phyloP scores from a whole-genome alignment of 179 eudicot genomes.

The Carnegiea gigantea region DNA sequence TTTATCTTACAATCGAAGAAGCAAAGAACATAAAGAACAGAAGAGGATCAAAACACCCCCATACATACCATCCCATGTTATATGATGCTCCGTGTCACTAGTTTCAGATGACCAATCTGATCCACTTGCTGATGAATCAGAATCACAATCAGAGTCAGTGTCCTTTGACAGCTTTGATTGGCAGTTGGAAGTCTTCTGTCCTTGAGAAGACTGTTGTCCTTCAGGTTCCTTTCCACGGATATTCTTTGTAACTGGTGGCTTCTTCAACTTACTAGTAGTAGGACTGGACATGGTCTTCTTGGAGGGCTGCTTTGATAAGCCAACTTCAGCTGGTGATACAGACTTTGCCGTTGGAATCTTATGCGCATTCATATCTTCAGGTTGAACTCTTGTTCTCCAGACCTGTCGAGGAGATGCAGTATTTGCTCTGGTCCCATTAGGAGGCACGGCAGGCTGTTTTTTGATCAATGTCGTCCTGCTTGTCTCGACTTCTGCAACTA shows the following conservation, averaged over 20 bases:
- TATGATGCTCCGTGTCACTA: slow-evolving; percentile 7
- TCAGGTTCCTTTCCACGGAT: background rate
- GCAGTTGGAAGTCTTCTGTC: background rate
- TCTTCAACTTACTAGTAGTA: slow-evolving; percentile 13
- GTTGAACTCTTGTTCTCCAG: slow-evolving; percentile 9
- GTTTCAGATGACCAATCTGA: slow-evolving; percentile 10
- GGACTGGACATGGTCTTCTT: background rate
- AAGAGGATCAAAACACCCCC: background rate
- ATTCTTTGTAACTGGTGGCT: slow-evolving; percentile 5
- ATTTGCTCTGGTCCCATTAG: slow-evolving; percentile 8
- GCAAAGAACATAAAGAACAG: background rate
- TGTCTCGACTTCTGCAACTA: background rate
- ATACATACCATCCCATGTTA: slow-evolving; percentile 26
- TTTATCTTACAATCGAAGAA: background rate
- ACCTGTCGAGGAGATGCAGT: slow-evolving; percentile 16
- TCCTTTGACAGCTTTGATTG: slow-evolving; percentile 5
- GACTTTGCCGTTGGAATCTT: slow-evolving; percentile 1
- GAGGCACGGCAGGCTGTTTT: slow-evolving; percentile 16
- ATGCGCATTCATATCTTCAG: too few species aligned
- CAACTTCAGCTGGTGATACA: background rate
- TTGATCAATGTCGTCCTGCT: background rate
- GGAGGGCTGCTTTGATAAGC: slow-evolving; percentile 7
- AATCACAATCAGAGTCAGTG: slow-evolving; percentile 4
- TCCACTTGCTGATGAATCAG: background rate
- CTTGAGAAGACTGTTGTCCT: background rate